A percentile compares a stretch with the other conserved stretches of the same genome.
Evolutionary conservation across 148 eudicot genomes (phyloP).

Genomic region (Camellia japonica): DNA sequence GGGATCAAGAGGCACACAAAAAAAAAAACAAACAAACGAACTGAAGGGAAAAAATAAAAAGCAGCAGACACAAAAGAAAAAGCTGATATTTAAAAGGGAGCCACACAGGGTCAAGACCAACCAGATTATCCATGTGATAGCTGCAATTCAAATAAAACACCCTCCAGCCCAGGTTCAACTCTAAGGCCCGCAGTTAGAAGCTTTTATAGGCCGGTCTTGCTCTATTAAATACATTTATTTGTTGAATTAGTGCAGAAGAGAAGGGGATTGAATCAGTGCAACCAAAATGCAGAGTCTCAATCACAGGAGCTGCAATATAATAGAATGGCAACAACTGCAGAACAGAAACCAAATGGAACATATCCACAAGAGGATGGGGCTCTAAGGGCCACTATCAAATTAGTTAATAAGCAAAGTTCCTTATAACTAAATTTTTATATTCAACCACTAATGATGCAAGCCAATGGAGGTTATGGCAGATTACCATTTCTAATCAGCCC

Average conservation of each 20-base stretch:
- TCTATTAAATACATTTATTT: too few relatives aligned
- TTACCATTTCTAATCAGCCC: not conserved
- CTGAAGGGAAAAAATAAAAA: not conserved
- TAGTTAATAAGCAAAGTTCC: not conserved
- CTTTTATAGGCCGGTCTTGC: not conserved
- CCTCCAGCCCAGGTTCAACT: not conserved
- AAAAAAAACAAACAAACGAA: too few relatives aligned
- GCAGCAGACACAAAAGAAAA: not conserved
- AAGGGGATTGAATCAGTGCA: not conserved
- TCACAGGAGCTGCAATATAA: not conserved
- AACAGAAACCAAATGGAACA: not conserved
- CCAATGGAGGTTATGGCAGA: not conserved
- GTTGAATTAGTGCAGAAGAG: too few relatives aligned
- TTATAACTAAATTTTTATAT: not conserved
- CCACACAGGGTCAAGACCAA: not conserved
- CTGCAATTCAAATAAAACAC: not conserved
- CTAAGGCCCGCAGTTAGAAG: not conserved
- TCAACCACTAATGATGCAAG: not conserved
- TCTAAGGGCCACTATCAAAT: not conserved
- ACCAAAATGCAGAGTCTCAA: not conserved
- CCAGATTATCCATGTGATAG: constrained; percentile 1
- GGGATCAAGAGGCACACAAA: too few relatives aligned
- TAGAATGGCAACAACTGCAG: not conserved
- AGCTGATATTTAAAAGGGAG: not conserved
- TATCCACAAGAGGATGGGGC: not conserved